A percentile compares a stretch with the other conserved stretches of the same genome.
These are phyloP conservation scores for Leccinum variicolor DNA, from an alignment of 768 basidiomycete species.

Conservation along the genomic window DNA sequence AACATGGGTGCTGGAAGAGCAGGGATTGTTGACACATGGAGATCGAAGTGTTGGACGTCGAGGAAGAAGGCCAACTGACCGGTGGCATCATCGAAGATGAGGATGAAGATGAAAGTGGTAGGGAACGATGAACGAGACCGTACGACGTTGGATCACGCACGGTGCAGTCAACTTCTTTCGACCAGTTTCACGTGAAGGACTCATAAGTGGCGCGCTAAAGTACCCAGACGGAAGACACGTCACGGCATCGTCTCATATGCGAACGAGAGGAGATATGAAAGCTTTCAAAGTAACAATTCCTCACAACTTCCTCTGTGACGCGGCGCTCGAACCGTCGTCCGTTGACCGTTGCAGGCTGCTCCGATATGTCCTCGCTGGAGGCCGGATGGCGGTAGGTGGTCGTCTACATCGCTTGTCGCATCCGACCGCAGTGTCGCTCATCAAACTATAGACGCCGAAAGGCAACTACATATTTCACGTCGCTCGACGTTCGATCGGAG, in stretches of 20 bases:
- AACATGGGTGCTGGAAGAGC: constrained; percentile 92
- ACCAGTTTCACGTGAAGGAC: constrained; percentile 53
- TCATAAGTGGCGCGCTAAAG: constrained; percentile 52
- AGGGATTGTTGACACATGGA: constrained; percentile 64
- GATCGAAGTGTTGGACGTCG: constrained; percentile 71
- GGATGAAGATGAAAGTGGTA: constrained; percentile 42
- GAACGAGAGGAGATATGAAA: constrained; percentile 69
- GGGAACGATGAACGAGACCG: constrained; percentile 54
- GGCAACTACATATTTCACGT: constrained; percentile 75
- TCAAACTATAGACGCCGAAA: constrained; percentile 93
- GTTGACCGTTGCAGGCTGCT: constrained; percentile 86
- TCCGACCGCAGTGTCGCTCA: constrained; percentile 74
- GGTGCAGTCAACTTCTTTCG: constrained; percentile 55
- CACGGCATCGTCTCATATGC: constrained; percentile 56
- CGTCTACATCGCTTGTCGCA: constrained; percentile 66
- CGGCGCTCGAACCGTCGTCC: constrained; percentile 27
- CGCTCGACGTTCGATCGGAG: constrained; percentile 76
- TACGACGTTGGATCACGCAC: constrained; percentile 50
- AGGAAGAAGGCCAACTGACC: constrained; percentile 52
- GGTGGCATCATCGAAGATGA: constrained; percentile 87
- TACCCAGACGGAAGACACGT: too few relatives aligned
- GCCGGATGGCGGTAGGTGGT: constrained; percentile 66
- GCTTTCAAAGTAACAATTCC: constrained; percentile 65
- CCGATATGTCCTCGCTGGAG: constrained; percentile 59
- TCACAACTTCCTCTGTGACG: constrained; percentile 19